Base-by-base conservation (phyloP, 1,284 basidiomycete species). In the Termitomyces sp. region DNA sequence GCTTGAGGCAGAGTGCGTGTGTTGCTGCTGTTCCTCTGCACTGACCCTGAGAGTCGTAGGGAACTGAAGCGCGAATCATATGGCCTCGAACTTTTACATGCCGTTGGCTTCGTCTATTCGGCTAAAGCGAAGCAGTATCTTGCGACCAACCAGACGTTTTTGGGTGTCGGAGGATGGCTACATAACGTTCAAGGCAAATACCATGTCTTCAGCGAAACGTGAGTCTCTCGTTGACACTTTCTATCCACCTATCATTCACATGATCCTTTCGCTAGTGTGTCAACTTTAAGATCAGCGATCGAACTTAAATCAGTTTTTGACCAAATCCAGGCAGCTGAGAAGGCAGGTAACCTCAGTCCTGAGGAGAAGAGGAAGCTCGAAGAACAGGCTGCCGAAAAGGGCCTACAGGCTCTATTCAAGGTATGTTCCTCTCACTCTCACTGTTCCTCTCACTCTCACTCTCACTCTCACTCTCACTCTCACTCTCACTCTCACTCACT, bases 261-360 rank as follows among this genome's bases (percentile, higher is more conserved):
- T 44, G 42, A 45, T 46, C n/a, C 46, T 2, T 19, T 38, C 28
- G 15, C 33, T 57, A 94, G 91, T 9, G 91, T 98, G 9, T 94
- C 92, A 2, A 94, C 92, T 0, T 73, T 95, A 5, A 82, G 90
- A 41, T 85, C 91, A 1, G 94, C 94, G 0, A 86, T 97, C 57
- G 94, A 97, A 67, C 82, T 99, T 56, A 98, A 98, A 71, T 78
- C 80, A 33, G 93, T 98, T 1, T 99, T 99, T 61, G 94, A 99
- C 65, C 93, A 94, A 68, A 88, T 99, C 30, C 92, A 96, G 70
- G 87, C 86, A 0, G 94, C 94, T 0, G 94, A 96, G 69, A 88
- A 92, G 66, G 84, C 88, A 1, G 97, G 96, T 0, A 88, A 82
- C 59, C 77, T 98, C 52, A 80, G 80, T 3, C 84, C 91, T 0